Conservation (phyloP, 1,139 yeast genomes). For the Blastobotrys raffinosifermentans region DNA sequence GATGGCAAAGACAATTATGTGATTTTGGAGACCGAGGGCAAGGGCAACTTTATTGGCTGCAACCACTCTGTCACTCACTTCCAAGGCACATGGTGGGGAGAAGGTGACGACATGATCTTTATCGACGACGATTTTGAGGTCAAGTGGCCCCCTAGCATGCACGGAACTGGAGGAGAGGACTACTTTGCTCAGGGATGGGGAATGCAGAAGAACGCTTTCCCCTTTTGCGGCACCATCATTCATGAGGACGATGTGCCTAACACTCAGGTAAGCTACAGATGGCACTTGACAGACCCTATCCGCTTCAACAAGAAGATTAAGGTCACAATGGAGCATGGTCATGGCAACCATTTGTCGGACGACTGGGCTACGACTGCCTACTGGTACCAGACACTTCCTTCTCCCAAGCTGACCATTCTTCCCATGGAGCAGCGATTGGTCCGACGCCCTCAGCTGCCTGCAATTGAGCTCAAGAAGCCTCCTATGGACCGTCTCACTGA, state of each 20-base stretch:
- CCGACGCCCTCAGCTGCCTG: neutral
- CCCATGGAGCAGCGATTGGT: conserved; percentile 3
- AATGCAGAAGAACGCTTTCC: conserved; percentile 7
- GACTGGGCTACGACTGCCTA: conserved; percentile 6
- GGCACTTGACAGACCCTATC: conserved; percentile 4
- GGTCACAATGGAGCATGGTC: conserved; percentile 5
- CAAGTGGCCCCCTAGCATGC: conserved; percentile 8
- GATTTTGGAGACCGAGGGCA: conserved; percentile 6
- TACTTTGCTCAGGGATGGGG: conserved; percentile 7
- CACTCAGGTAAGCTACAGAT: conserved; percentile 4
- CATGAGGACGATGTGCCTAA: conserved; percentile 8
- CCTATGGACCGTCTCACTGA: neutral
- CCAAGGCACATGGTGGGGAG: conserved; percentile 9
- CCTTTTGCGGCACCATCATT: conserved; percentile 6
- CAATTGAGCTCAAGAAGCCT: conserved; percentile 1
- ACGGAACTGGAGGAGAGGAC: conserved; percentile 8
- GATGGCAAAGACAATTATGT: conserved; percentile 7
- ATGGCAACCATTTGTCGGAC: conserved; percentile 5
- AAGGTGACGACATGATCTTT: conserved; percentile 8
- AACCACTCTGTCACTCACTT: conserved; percentile 7
- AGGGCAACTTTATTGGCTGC: conserved; percentile 6
- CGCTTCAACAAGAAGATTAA: conserved; percentile 2
- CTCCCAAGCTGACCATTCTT: conserved; percentile 1
- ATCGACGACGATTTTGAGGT: conserved; percentile 5
- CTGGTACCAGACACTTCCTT: conserved; percentile 3